These are phyloP conservation scores for Dryadomyces quercivorus DNA, from an alignment of 2,329 filamentous ascomycete species.

Conservation along the genomic window DNA sequence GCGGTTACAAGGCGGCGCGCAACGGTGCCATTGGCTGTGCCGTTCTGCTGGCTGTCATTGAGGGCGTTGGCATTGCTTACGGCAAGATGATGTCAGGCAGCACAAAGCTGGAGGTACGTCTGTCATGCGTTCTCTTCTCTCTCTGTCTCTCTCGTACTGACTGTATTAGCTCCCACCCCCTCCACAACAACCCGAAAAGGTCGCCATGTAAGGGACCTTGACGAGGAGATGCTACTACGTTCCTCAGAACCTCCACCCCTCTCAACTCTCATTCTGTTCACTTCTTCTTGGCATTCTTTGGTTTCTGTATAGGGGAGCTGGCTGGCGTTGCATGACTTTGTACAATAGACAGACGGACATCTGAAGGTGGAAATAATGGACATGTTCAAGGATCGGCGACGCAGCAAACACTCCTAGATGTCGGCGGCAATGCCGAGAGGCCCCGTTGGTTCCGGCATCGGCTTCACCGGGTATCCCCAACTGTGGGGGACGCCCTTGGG, in stretches of 20 bases:
- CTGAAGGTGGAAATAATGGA: not conserved
- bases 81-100: constrained; percentile 87
- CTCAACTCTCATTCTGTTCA: not conserved
- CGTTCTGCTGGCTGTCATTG: constrained; percentile 86
- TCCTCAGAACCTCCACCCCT: not conserved
- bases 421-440: not conserved
- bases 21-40: constrained; percentile 96
- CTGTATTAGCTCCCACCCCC: constrained; percentile 2
- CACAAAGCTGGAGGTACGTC: constrained; percentile 62
- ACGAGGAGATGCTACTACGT: not conserved
- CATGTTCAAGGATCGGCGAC: not conserved
- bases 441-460: not conserved
- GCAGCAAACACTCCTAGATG: not conserved
- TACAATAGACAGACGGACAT: not conserved
- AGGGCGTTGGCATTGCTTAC: constrained; percentile 93
- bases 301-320: not conserved
- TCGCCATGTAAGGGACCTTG: constrained; percentile 1
- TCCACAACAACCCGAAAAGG: constrained; percentile 7
- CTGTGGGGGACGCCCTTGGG: not conserved
- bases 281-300: not conserved
- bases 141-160: not conserved
- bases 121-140: not conserved
- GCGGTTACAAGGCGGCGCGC: constrained; percentile 80
- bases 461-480: not conserved
- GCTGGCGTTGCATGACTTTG: not conserved